Evolutionary conservation across 148 eudicot species (phyloP).

Genomic region (Nepenthes mirabilis): DNA sequence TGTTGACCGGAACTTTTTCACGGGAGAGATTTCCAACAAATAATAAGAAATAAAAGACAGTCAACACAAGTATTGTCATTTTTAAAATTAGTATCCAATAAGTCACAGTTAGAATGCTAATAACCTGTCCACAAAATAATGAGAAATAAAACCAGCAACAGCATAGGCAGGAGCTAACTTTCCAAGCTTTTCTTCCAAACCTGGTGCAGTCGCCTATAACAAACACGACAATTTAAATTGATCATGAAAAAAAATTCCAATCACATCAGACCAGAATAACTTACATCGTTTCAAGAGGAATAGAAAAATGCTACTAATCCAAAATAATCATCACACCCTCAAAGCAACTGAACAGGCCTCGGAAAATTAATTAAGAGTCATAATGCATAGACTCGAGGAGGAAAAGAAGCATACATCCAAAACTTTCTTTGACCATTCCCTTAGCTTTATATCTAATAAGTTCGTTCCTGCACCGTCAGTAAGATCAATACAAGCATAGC

Average conservation of each 20-base stretch:
- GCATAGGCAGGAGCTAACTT: constrained; percentile 78
- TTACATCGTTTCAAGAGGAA: no score
- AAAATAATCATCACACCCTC: no score
- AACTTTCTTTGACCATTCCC: constrained; percentile 65
- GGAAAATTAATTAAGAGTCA: neutral
- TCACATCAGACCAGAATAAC: neutral
- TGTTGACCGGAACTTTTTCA: no score
- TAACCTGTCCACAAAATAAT: constrained; percentile 73
- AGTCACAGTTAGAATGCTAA: constrained; percentile 3
- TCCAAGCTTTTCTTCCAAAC: constrained; percentile 76
- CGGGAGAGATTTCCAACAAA: no score
- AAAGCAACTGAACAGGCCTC: neutral
- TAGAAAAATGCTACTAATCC: no score
- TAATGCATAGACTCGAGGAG: neutral
- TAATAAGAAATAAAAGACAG: no score
- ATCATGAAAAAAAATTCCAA: neutral
- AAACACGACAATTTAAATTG: neutral
- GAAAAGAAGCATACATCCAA: constrained; percentile 44
- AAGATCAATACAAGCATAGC: constrained; percentile 74
- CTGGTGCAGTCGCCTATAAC: constrained; percentile 80
- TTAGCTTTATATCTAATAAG: constrained; percentile 65
- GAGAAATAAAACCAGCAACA: constrained; percentile 66
- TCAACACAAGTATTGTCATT: no score
- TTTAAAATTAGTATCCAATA: no score
- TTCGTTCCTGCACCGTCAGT: constrained; percentile 99